Evolutionary conservation across 192 early-diverging fungal species (phyloP).

Genomic region (Coemansia sp.): DNA sequence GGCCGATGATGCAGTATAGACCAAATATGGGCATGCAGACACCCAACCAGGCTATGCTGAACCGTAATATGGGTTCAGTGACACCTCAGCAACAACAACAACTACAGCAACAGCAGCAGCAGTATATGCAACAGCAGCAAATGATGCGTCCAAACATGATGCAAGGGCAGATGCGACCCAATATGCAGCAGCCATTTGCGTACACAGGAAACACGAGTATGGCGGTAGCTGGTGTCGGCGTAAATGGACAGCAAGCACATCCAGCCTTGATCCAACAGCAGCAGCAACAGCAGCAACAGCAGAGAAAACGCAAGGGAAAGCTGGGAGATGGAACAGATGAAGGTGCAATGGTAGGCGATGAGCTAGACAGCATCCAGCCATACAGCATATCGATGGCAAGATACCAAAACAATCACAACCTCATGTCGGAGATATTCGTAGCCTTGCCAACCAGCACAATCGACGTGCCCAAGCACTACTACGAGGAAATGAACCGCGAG

Average conservation of each 20-base stretch:
- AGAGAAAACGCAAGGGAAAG: conserved; percentile 33
- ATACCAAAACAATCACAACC: conserved; percentile 49
- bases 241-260: conserved; percentile 32
- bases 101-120: conserved; percentile 34
- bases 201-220: conserved; percentile 30
- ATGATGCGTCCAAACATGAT: conserved; percentile 24
- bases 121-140: conserved; percentile 24
- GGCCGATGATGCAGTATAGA: conserved; percentile 34
- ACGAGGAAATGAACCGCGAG: conserved; percentile 16
- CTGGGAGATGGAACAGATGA: conserved; percentile 5
- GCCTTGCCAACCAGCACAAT: conserved; percentile 47
- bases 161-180: conserved; percentile 10
- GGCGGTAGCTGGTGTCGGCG: conserved; percentile 20
- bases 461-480: conserved; percentile 35
- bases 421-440: conserved; percentile 49
- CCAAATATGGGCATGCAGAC: conserved; percentile 18
- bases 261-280: conserved; percentile 27
- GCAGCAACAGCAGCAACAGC: not conserved
- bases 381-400: conserved; percentile 32
- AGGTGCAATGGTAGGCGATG: conserved; percentile 27
- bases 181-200: conserved; percentile 27
- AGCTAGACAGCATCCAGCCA: conserved; percentile 37
- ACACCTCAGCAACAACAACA: conserved; percentile 27
- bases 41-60: conserved; percentile 13
- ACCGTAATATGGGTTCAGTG: not conserved